These are phyloP conservation scores for Rhodotorula sp. DNA, from an alignment of 1,284 basidiomycete species.

Conservation along the genomic window DNA sequence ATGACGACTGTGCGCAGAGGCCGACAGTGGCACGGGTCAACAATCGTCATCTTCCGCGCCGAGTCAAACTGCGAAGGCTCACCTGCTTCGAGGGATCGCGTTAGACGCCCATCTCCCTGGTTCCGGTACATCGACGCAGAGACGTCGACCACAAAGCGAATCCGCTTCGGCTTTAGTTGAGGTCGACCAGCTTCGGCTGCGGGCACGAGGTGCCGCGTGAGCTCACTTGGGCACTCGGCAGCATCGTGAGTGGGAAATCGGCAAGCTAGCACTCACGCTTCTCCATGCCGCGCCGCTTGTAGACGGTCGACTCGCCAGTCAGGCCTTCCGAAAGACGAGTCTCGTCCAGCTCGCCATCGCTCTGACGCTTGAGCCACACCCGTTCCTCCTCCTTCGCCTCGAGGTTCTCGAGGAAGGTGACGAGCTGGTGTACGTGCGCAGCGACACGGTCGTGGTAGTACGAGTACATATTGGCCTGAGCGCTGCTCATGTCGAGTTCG, in stretches of 20 bases:
- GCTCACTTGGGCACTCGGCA: not conserved
- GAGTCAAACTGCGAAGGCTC: not conserved
- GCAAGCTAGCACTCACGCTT: slow-evolving; percentile 23
- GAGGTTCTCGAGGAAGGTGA: slow-evolving; percentile 42
- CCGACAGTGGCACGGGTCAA: not conserved
- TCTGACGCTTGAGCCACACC: slow-evolving; percentile 49
- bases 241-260: not conserved
- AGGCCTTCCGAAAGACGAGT: slow-evolving; percentile 48
- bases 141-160: slow-evolving; percentile 49
- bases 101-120: slow-evolving; percentile 29
- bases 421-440: slow-evolving; percentile 32
- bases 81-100: slow-evolving; percentile 30
- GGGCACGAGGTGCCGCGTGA: not conserved
- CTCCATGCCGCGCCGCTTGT: slow-evolving; percentile 42
- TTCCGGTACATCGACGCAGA: slow-evolving; percentile 40
- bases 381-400: slow-evolving; percentile 50
- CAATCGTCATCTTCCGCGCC: not conserved
- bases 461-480: slow-evolving; percentile 45
- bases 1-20: slow-evolving; percentile 36
- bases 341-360: slow-evolving; percentile 51
- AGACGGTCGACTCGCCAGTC: slow-evolving; percentile 49
- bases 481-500: slow-evolving; percentile 47
- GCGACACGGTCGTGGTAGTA: slow-evolving; percentile 39
- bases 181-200: slow-evolving; percentile 32
- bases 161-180: slow-evolving; percentile 50